These are phyloP conservation scores for Hortaea werneckii DNA, from an alignment of 2,329 filamentous ascomycete genomes.

Conservation along the genomic window DNA sequence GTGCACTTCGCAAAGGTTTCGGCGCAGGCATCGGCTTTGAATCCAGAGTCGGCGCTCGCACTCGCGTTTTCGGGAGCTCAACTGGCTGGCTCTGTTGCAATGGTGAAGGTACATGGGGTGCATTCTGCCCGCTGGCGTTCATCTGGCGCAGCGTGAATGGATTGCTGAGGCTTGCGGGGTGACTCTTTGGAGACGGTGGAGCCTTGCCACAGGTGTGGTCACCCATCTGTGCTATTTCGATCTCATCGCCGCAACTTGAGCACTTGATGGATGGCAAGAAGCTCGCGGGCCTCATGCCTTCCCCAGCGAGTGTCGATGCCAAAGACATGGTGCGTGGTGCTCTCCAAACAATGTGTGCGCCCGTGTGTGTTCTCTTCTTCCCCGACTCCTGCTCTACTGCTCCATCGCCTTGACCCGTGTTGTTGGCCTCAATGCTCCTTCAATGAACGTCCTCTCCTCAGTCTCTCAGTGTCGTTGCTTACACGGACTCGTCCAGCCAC, in stretches of 20 bases:
- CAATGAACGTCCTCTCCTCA: too few species aligned
- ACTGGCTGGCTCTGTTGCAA: slow-evolving; percentile 6
- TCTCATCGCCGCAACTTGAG: slow-evolving; percentile 64
- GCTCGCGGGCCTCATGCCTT: slow-evolving; percentile 48
- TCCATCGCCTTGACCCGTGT: too few species aligned
- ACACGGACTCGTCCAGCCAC: too few species aligned
- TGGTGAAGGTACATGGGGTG: slow-evolving; percentile 8
- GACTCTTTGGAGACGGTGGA: slow-evolving; percentile 7
- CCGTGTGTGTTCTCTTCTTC: background rate
- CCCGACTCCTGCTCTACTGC: background rate
- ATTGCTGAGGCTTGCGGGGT: slow-evolving; percentile 14
- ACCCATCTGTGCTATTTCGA: slow-evolving; percentile 77
- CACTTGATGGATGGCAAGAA: slow-evolving; percentile 81
- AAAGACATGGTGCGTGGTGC: slow-evolving; percentile 15
- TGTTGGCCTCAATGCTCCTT: too few species aligned
- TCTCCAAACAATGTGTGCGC: too few species aligned
- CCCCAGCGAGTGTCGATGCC: slow-evolving; percentile 15
- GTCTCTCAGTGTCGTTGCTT: too few species aligned
- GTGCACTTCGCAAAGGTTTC: slow-evolving; percentile 10
- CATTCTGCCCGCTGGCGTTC: slow-evolving; percentile 8
- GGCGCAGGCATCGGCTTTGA: slow-evolving; percentile 22
- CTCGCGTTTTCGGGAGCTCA: slow-evolving; percentile 4
- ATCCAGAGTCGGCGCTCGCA: slow-evolving; percentile 6
- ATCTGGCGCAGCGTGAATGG: slow-evolving; percentile 17
- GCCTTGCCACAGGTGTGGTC: slow-evolving; percentile 58